phyloP scores from a whole-genome alignment of 2,329 filamentous ascomycete species.

The Talaromyces sp. region DNA sequence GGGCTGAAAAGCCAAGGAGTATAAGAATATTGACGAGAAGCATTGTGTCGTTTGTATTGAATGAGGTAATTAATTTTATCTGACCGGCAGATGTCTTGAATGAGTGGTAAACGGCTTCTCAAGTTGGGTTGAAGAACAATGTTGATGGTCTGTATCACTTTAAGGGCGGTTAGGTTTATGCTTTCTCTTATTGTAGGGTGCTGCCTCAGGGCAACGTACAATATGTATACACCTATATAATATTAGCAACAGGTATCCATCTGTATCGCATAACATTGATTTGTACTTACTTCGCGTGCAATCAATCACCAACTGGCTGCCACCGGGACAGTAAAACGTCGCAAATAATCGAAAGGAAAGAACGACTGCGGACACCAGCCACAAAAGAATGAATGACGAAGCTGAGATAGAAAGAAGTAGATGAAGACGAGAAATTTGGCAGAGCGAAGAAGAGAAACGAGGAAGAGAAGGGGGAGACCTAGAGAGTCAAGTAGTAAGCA shows the following conservation, averaged over 20 bases:
- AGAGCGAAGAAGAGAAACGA: neutral
- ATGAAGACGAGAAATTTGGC: neutral
- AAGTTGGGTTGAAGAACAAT: neutral
- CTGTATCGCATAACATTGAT: too few species aligned
- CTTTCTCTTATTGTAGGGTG: neutral
- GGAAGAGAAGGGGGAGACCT: neutral
- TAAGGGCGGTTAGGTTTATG: neutral
- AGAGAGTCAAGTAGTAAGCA: conserved; percentile 8
- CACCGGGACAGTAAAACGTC: conserved; percentile 12
- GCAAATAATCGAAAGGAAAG: conserved; percentile 7
- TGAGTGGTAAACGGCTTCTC: conserved; percentile 2
- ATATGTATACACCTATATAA: neutral
- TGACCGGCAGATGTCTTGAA: conserved; percentile 13
- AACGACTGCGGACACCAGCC: conserved; percentile 16
- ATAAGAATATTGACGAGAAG: conserved; percentile 29
- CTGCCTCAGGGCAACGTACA: neutral
- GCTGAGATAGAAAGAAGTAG: neutral
- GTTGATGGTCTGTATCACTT: neutral
- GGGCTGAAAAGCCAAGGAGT: conserved; percentile 28
- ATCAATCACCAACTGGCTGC: conserved; percentile 3
- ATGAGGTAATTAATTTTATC: neutral
- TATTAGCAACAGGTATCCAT: neutral
- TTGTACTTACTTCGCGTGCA: neutral
- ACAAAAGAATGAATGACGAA: conserved; percentile 9
- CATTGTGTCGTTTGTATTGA: conserved; percentile 9